Percentiles rank a stretch among this genome's conserved stretches.
Conservation (phyloP, 495 filamentous ascomycete genomes). For the Schizothecium vesticola region DNA sequence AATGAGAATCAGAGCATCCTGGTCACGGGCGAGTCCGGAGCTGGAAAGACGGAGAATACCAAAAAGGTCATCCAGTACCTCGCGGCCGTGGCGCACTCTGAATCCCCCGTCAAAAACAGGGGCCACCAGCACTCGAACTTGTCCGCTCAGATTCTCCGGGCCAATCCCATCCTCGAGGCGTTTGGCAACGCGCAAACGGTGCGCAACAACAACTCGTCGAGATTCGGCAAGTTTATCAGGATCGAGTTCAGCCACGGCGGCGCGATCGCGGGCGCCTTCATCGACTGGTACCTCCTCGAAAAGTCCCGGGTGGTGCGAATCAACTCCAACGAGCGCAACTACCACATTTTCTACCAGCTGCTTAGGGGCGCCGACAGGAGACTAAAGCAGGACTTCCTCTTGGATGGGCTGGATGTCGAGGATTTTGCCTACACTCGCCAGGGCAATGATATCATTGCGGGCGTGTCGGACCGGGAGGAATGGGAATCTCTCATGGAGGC, state of each 20-base stretch:
- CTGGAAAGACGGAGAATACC: conserved; percentile 98
- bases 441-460: conserved; percentile 83
- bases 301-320: conserved; percentile 93
- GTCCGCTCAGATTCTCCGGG: conserved; percentile 93
- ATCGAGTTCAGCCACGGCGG: conserved; percentile 91
- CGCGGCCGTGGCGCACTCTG: conserved; percentile 84
- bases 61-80: conserved; percentile 99
- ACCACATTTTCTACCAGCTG: conserved; percentile 97
- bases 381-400: conserved; percentile 68
- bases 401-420: conserved; percentile 66
- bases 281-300: conserved; percentile 97
- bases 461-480: conserved; percentile 86
- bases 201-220: conserved; percentile 95
- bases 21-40: conserved; percentile 96
- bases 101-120: conserved; percentile 60
- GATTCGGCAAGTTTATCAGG: conserved; percentile 98
- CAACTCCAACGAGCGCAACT: conserved; percentile 83
- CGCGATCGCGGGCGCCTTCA: conserved; percentile 91
- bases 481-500: conserved; percentile 88
- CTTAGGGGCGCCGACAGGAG: conserved; percentile 70
- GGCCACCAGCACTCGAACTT: conserved; percentile 72
- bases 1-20: conserved; percentile 96
- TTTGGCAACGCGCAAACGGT: conserved; percentile 99
- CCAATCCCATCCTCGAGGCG: conserved; percentile 96
- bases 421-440: conserved; percentile 89